Evolutionary conservation across 1,139 yeast species (phyloP).

Genomic region (Wickerhamiella infanticola): DNA sequence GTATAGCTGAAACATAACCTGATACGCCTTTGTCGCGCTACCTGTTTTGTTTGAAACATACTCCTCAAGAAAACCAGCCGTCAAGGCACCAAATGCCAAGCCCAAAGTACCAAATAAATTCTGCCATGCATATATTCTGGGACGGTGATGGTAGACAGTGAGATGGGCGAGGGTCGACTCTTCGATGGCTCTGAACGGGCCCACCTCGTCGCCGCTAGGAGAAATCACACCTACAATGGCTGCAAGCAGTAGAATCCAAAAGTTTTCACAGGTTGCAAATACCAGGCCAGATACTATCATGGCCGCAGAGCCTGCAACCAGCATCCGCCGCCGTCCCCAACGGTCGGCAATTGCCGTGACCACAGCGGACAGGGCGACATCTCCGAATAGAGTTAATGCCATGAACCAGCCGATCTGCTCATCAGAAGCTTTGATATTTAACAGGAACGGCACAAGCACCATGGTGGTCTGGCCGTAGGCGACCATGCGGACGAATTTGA

Average conservation of each 20-base stretch:
- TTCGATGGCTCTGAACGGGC: slow-evolving; percentile 82
- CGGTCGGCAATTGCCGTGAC: slow-evolving; percentile 67
- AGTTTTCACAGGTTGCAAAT: slow-evolving; percentile 42
- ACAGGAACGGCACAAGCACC: slow-evolving; percentile 55
- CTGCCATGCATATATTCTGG: slow-evolving; percentile 62
- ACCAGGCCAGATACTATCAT: slow-evolving; percentile 58
- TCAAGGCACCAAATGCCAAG: slow-evolving; percentile 56
- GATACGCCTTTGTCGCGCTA: slow-evolving; percentile 32
- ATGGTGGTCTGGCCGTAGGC: slow-evolving; percentile 77
- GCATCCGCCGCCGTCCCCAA: slow-evolving; percentile 56
- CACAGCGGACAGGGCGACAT: slow-evolving; percentile 52
- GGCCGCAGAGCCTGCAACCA: slow-evolving; percentile 48
- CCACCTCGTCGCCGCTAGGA: slow-evolving; percentile 85
- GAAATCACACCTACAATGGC: slow-evolving; percentile 59
- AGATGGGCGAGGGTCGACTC: slow-evolving; percentile 77
- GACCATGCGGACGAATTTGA: slow-evolving; percentile 57
- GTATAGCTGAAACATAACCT: slow-evolving; percentile 44
- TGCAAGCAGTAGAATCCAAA: slow-evolving; percentile 42
- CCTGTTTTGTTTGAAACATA: slow-evolving; percentile 24
- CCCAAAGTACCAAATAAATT: slow-evolving; percentile 59
- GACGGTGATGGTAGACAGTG: slow-evolving; percentile 47
- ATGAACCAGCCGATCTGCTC: slow-evolving; percentile 59
- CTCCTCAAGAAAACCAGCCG: slow-evolving; percentile 46
- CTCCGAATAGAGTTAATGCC: slow-evolving; percentile 72
- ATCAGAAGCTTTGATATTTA: slow-evolving; percentile 40